Evolutionary conservation across 1,139 yeast species (phyloP).

Genomic region (Taphrina betulina): DNA sequence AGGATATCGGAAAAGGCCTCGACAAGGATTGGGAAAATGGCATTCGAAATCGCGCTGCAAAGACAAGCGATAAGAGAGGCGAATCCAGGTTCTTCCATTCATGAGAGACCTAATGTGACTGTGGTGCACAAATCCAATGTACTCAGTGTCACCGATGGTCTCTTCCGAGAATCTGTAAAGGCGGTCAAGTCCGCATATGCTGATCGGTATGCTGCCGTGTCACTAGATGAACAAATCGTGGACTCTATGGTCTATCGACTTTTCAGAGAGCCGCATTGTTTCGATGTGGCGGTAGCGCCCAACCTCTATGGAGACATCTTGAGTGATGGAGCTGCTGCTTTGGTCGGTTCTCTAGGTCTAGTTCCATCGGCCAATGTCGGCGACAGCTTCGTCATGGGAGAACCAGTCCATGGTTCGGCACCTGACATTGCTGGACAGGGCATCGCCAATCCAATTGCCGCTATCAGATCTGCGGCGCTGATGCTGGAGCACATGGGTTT

Average conservation of each 20-base stretch:
- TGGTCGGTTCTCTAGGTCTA: slow-evolving; percentile 96
- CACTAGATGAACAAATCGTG: slow-evolving; percentile 90
- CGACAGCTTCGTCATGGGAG: slow-evolving; percentile 92
- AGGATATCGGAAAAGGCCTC: slow-evolving; percentile 90
- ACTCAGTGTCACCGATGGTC: slow-evolving; percentile 85
- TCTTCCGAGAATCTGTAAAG: slow-evolving; percentile 89
- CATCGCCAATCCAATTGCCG: slow-evolving; percentile 95
- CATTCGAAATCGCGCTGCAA: slow-evolving; percentile 86
- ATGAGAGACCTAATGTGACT: slow-evolving; percentile 67
- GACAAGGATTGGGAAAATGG: slow-evolving; percentile 80
- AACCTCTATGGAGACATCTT: slow-evolving; percentile 95
- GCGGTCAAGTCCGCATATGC: slow-evolving; percentile 66
- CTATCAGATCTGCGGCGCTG: slow-evolving; percentile 93
- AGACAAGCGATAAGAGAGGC: slow-evolving; percentile 79
- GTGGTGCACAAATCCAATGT: slow-evolving; percentile 97
- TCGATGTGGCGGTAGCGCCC: slow-evolving; percentile 97
- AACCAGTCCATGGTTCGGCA: slow-evolving; percentile 98
- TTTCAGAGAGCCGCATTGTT: slow-evolving; percentile 96
- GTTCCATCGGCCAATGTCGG: slow-evolving; percentile 99
- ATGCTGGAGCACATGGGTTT: slow-evolving; percentile 97
- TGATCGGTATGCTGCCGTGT: slow-evolving; percentile 50
- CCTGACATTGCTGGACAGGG: slow-evolving; percentile 92
- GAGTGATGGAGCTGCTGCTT: slow-evolving; percentile 98
- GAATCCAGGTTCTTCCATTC: slow-evolving; percentile 47
- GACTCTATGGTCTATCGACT: slow-evolving; percentile 98